phyloP scores from a whole-genome alignment of 2,329 filamentous ascomycete genomes.

The Nemania sp. region DNA sequence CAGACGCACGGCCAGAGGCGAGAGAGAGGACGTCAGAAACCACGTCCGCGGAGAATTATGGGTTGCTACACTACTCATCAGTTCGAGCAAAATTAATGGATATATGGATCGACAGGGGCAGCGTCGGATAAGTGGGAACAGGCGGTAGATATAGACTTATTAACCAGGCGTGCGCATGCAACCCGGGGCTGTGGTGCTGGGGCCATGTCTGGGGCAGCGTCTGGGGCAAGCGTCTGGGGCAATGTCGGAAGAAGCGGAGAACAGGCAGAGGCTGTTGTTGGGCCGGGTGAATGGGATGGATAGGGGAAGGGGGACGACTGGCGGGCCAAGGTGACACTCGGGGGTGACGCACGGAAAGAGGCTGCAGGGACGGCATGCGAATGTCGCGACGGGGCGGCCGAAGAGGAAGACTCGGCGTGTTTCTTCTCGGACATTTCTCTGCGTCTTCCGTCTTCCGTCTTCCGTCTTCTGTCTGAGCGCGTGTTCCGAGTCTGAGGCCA shows the following conservation, averaged over 20 bases:
- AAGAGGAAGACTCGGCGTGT: conserved; percentile 47
- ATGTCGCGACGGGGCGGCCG: conserved; percentile 46
- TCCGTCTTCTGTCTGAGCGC: conserved; percentile 8
- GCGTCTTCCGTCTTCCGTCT: conserved; percentile 13
- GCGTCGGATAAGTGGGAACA: conserved; percentile 7
- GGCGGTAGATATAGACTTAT: not conserved
- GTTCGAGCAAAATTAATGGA: conserved; percentile 28
- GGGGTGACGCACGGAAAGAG: conserved; percentile 55
- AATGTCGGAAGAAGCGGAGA: not conserved
- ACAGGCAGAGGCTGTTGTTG: not conserved
- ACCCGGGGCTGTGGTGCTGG: not conserved
- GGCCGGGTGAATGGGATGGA: conserved; percentile 5
- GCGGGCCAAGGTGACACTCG: conserved; percentile 6
- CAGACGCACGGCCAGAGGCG: conserved; percentile 81
- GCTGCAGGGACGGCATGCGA: conserved; percentile 52
- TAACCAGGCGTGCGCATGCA: conserved; percentile 1
- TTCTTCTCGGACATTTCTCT: conserved; percentile 52
- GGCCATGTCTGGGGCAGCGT: too few relatives aligned
- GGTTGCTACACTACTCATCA: conserved; percentile 56
- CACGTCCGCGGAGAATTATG: conserved; percentile 83
- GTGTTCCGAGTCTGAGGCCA: conserved; percentile 14
- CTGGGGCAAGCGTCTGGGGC: too few relatives aligned
- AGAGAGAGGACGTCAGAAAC: conserved; percentile 87
- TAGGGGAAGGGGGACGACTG: not conserved
- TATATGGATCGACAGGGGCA: conserved; percentile 23